Evolutionary conservation across 2,329 filamentous ascomycete genomes (phyloP), one percentile per base, ranked within the genome.

Genomic region (Beauveria rudraprayagi): DNA sequence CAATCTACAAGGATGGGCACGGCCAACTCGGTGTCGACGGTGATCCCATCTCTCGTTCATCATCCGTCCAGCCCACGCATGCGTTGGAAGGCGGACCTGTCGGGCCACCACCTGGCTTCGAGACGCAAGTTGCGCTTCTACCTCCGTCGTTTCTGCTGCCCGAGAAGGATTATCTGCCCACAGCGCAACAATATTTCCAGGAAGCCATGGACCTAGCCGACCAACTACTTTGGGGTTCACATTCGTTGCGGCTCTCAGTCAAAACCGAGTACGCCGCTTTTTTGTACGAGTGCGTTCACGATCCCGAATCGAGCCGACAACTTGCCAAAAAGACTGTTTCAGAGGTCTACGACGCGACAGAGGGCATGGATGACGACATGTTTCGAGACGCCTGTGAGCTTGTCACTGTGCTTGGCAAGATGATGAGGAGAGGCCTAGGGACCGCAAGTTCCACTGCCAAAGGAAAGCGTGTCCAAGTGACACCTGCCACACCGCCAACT

Each of bases 221-320:
- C 53, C 77, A 80, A 28, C 79, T 92, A 10, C 83, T 97, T 1
- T 91, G 91, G 72, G 91, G 92, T 3, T 95, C 91, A 0, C 92
- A 97, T 70, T 94, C 94, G 0, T 78, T 99, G 17, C 88, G 93
- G 1, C 78, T 99, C 0, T 95, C 91, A 0, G 88, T 96, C 57
- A 94, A 94, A 68, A 88, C 96, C 1, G 94, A 99, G 72, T 95
- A 95, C 71, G 86, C 90, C 16, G 92, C 92, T 0, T 99, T 97
- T 71, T 78, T 97, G 1, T 97, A 93, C 78, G 94, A 97, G 70
- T 97, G 93, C 69, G 81, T 91, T 2, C 91, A 94, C 70, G 92
- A 97, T 67, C 80, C 83, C 52, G 87, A 92, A 24, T 85, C 80
- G 41, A 92, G 91, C 56, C 83, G 92, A 37, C 83, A 83, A 59